These are phyloP conservation scores for Rauvolfia tetraphylla DNA, from an alignment of 257 asterid genomes.

Conservation along the genomic window DNA sequence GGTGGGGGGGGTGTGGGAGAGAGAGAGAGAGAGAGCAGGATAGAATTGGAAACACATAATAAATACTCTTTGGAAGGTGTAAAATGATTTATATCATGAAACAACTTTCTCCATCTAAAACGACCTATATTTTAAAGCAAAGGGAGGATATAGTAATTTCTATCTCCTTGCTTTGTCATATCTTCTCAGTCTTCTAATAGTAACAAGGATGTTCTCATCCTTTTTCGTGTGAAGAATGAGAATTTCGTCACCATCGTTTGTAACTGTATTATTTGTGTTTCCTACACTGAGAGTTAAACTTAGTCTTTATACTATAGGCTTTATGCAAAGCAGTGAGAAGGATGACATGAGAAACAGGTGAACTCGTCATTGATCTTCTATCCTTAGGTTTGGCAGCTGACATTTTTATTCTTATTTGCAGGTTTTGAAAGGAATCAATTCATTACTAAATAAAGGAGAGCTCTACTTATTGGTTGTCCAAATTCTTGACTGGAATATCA, in stretches of 20 bases:
- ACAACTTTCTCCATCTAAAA: too few relatives aligned
- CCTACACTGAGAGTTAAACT: neutral
- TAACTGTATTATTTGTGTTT: neutral
- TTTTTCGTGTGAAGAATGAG: neutral
- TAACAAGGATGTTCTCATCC: neutral
- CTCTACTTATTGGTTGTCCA: neutral
- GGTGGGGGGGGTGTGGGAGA: too few relatives aligned
- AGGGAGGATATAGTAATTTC: too few relatives aligned
- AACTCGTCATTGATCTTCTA: neutral
- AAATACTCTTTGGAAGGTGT: too few relatives aligned
- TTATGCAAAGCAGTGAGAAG: neutral
- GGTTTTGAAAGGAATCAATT: neutral
- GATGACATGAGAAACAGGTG: neutral
- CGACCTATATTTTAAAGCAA: too few relatives aligned
- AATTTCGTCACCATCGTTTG: neutral
- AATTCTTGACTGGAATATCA: neutral
- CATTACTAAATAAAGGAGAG: neutral
- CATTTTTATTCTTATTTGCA: neutral
- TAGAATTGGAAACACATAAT: too few relatives aligned
- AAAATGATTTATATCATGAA: too few relatives aligned
- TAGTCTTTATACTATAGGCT: neutral
- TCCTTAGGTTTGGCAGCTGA: neutral
- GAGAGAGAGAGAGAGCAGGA: too few relatives aligned
- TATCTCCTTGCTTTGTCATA: neutral
- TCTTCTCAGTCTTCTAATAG: neutral